Conservation (phyloP, 2,329 filamentous ascomycete species). For the Penicillium sp. region DNA sequence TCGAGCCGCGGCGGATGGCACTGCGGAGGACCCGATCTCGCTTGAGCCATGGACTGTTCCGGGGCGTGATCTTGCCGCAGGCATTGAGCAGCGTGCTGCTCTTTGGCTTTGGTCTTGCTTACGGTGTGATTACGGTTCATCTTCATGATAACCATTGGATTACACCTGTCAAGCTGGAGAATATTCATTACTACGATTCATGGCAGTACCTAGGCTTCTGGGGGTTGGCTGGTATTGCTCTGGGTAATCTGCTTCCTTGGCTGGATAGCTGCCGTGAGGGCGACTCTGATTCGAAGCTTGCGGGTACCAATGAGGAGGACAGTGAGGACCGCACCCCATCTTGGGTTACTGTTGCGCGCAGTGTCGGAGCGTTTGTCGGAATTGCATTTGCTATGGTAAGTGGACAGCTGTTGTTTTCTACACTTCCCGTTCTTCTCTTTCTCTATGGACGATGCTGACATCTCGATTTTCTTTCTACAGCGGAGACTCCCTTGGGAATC, state of each 20-base stretch:
- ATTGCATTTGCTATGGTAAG: conserved; percentile 76
- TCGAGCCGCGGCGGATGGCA: conserved; percentile 22
- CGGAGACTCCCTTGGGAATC: conserved; percentile 88
- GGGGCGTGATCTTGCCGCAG: conserved; percentile 46
- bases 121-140: conserved; percentile 71
- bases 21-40: conserved; percentile 30
- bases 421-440: background rate
- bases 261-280: conserved; percentile 68
- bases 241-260: conserved; percentile 75
- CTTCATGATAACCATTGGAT: conserved; percentile 62
- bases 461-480: conserved; percentile 39
- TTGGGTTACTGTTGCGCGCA: conserved; percentile 65
- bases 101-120: conserved; percentile 70
- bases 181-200: conserved; percentile 44
- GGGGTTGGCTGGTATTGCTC: conserved; percentile 66
- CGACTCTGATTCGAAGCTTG: conserved; percentile 23
- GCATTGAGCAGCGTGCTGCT: conserved; percentile 55
- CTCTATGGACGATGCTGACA: conserved; percentile 7
- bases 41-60: conserved; percentile 32
- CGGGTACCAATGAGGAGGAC: conserved; percentile 24
- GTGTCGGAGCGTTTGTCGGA: conserved; percentile 62
- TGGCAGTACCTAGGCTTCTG: conserved; percentile 69
- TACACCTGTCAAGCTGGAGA: conserved; percentile 53
- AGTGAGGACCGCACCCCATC: conserved; percentile 26
- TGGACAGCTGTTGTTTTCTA: conserved; percentile 15